Conservation (phyloP, 495 filamentous ascomycete species). For the Lepraria neglecta region DNA sequence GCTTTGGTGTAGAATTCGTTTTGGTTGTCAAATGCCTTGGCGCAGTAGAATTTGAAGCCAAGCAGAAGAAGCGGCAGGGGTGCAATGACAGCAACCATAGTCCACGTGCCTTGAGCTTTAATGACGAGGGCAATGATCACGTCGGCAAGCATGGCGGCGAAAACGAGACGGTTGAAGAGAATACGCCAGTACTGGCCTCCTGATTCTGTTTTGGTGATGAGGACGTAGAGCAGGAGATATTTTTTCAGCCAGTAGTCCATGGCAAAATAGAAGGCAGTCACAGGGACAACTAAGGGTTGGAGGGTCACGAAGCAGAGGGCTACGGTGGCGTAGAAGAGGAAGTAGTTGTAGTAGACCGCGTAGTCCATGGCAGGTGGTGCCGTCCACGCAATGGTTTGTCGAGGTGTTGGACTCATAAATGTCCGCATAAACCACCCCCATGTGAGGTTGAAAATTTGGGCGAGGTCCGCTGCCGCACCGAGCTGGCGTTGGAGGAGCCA, state of each 20-base stretch:
- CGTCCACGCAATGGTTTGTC: slow-evolving; percentile 88
- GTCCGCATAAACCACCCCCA: slow-evolving; percentile 77
- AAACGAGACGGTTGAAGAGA: slow-evolving; percentile 84
- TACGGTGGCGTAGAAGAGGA: slow-evolving; percentile 88
- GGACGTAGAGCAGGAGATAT: slow-evolving; percentile 89
- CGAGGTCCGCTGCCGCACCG: slow-evolving; percentile 81
- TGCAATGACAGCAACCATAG: slow-evolving; percentile 58
- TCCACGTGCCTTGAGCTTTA: slow-evolving; percentile 51
- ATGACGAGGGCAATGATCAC: slow-evolving; percentile 67
- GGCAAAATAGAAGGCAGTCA: slow-evolving; percentile 83
- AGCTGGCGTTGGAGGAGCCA: slow-evolving; percentile 90
- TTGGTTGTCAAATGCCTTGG: slow-evolving; percentile 64
- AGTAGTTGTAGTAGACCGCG: slow-evolving; percentile 91
- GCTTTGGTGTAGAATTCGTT: slow-evolving; percentile 69
- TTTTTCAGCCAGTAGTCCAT: slow-evolving; percentile 90
- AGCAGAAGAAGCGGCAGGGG: slow-evolving; percentile 78
- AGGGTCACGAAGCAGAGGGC: slow-evolving; percentile 78
- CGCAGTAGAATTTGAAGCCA: slow-evolving; percentile 83
- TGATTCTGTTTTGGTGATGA: slow-evolving; percentile 92
- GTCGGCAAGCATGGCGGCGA: slow-evolving; percentile 74
- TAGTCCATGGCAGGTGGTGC: slow-evolving; percentile 92
- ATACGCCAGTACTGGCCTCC: slow-evolving; percentile 91
- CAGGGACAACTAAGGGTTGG: slow-evolving; percentile 85
- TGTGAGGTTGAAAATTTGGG: slow-evolving; percentile 71
- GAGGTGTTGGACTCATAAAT: slow-evolving; percentile 80